A percentile compares a stretch with the other conserved stretches of the same genome.
Conservation (phyloP, 495 filamentous ascomycete species). For the Barbatosphaeria neglecta region DNA sequence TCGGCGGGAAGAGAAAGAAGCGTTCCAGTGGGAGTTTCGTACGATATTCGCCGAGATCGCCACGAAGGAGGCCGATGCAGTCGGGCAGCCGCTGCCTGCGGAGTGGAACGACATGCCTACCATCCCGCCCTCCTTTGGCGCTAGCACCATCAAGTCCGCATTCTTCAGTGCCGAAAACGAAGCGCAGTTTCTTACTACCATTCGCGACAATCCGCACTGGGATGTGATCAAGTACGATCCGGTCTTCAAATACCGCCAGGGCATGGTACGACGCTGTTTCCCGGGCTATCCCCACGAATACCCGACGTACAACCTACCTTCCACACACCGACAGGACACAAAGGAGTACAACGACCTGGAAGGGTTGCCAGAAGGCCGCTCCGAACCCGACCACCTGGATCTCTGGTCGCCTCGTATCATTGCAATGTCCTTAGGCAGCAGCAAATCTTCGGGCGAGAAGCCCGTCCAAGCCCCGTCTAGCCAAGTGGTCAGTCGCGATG, state of each 20-base stretch:
- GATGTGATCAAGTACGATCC: conserved; percentile 32
- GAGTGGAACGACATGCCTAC: conserved; percentile 30
- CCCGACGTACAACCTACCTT: conserved; percentile 5
- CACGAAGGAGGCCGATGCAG: conserved; percentile 27
- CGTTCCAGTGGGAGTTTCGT: conserved; percentile 27
- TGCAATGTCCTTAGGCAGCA: neutral
- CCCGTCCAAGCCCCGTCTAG: neutral
- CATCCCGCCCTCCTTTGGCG: conserved; percentile 32
- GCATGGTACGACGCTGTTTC: conserved; percentile 17
- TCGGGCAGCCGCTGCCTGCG: conserved; percentile 26
- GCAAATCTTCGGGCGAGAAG: neutral
- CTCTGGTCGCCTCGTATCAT: neutral
- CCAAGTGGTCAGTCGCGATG: neutral
- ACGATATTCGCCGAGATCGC: conserved; percentile 23
- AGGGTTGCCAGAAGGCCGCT: neutral
- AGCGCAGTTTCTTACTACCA: conserved; percentile 27
- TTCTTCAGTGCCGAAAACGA: conserved; percentile 35
- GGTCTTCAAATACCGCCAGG: conserved; percentile 21
- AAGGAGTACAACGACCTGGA: neutral
- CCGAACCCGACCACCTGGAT: neutral
- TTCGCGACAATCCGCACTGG: conserved; percentile 34
- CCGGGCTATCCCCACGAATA: conserved; percentile 10
- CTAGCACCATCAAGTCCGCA: conserved; percentile 30
- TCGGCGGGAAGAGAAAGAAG: conserved; percentile 18
- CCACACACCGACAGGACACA: neutral